Evolutionary conservation across 352 stramenopile genomes (phyloP).

Genomic region (Phytophthora colocasiae): DNA sequence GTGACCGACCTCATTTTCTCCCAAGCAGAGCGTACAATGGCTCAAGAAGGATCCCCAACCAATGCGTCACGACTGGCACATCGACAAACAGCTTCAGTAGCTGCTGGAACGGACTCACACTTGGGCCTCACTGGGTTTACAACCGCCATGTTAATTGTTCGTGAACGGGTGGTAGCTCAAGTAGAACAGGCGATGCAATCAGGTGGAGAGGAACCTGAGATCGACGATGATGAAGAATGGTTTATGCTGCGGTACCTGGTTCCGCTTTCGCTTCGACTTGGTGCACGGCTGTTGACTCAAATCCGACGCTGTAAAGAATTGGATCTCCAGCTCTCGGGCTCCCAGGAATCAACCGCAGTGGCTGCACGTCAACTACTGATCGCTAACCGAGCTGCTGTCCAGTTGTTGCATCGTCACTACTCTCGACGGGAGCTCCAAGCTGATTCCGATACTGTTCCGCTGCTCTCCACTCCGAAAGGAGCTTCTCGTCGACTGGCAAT

Average conservation of each 20-base stretch:
- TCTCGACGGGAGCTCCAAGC: conserved; percentile 35
- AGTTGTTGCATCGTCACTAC: conserved; percentile 68
- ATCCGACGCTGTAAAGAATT: conserved; percentile 68
- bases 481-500: conserved; percentile 51
- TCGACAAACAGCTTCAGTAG: conserved; percentile 30
- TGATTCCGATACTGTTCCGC: conserved; percentile 10
- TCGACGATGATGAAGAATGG: conserved; percentile 73
- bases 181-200: conserved; percentile 45
- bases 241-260: conserved; percentile 67
- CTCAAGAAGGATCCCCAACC: conserved; percentile 38
- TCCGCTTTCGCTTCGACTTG: conserved; percentile 55
- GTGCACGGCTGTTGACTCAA: conserved; percentile 49
- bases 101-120: conserved; percentile 23
- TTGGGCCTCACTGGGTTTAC: conserved; percentile 55
- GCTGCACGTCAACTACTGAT: conserved; percentile 37
- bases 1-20: conserved; percentile 71
- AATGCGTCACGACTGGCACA: conserved; percentile 37
- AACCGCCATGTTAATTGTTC: conserved; percentile 64
- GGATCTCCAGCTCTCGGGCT: conserved; percentile 39
- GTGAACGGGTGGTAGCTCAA: conserved; percentile 56
- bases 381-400: conserved; percentile 46
- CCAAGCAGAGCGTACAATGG: conserved; percentile 50
- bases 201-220: conserved; percentile 39
- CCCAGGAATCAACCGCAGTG: conserved; percentile 24
- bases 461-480: conserved; percentile 37